Conservation (phyloP, 129 eudicot genomes). For the Escallonia herrerae region DNA sequence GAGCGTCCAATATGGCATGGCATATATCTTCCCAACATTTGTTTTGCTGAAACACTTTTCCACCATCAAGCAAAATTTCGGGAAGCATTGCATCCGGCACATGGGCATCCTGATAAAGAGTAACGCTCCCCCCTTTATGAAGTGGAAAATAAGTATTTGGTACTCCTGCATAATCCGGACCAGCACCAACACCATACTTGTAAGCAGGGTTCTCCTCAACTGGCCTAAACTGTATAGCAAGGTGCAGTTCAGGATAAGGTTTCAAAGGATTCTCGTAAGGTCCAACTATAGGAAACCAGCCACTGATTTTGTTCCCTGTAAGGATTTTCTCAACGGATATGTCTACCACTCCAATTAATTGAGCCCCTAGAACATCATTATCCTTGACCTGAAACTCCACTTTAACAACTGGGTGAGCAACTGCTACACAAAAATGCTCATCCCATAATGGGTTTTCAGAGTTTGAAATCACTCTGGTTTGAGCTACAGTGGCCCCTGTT, state of each 20-base stretch:
- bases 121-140: constrained; percentile 10
- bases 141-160: constrained; percentile 20
- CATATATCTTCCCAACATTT: constrained; percentile 22
- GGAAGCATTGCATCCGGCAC: constrained; percentile 15
- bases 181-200: constrained; percentile 14
- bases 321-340: constrained; percentile 8
- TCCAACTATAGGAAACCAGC: constrained; percentile 21
- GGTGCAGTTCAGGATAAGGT: constrained; percentile 13
- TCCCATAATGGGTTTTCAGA: constrained; percentile 14
- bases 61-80: constrained; percentile 16
- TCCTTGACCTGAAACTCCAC: constrained; percentile 22
- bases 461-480: constrained; percentile 13
- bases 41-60: constrained; percentile 9
- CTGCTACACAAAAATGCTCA: constrained; percentile 15
- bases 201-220: constrained; percentile 9
- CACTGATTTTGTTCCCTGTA: constrained; percentile 7
- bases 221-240: constrained; percentile 11
- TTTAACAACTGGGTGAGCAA: constrained; percentile 19
- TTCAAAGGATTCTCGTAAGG: constrained; percentile 3
- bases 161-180: constrained; percentile 11
- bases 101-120: constrained; percentile 22
- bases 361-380: constrained; percentile 20
- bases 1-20: constrained; percentile 19
- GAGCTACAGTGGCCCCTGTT: constrained; percentile 16
- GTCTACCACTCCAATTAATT: constrained; percentile 12